Percentiles rank a stretch among this genome's conserved stretches.
Conservation (phyloP, 495 filamentous ascomycete species). For the Tuber brumale region DNA sequence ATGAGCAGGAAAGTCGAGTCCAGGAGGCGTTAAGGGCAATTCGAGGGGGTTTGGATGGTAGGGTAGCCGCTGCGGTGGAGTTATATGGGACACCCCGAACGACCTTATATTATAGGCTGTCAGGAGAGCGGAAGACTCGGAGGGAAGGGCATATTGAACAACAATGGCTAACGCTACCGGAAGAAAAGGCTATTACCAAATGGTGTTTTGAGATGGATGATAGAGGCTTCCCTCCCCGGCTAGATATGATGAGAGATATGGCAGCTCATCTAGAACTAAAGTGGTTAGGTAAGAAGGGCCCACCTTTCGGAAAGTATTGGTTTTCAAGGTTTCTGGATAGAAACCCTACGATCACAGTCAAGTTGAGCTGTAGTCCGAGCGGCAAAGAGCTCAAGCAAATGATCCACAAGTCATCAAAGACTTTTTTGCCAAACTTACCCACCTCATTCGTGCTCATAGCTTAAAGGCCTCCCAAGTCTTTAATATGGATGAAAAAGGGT, state of each 20-base stretch:
- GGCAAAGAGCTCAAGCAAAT: constrained; percentile 6
- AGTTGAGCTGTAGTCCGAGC: background rate
- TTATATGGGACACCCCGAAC: no score
- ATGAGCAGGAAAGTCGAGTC: no score
- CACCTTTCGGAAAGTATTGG: constrained; percentile 7
- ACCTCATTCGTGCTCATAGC: background rate
- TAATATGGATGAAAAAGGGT: constrained; percentile 1
- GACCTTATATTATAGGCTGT: no score
- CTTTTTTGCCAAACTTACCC: constrained; percentile 8
- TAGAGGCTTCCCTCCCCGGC: constrained; percentile 7
- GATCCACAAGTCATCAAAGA: background rate
- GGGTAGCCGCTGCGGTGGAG: no score
- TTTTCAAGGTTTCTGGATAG: constrained; percentile 9
- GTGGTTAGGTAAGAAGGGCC: background rate
- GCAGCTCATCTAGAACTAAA: constrained; percentile 7
- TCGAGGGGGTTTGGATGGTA: no score
- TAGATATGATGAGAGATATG: constrained; percentile 11
- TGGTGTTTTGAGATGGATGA: constrained; percentile 2
- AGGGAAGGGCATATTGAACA: background rate
- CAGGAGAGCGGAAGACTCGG: background rate
- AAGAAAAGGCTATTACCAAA: background rate
- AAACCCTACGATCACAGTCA: constrained; percentile 5
- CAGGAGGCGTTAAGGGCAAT: no score
- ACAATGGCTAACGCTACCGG: background rate
- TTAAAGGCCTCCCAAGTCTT: no score